Evolutionary conservation across 1,139 yeast genomes (phyloP).

Genomic region (Magnusiomyces clavatus): DNA sequence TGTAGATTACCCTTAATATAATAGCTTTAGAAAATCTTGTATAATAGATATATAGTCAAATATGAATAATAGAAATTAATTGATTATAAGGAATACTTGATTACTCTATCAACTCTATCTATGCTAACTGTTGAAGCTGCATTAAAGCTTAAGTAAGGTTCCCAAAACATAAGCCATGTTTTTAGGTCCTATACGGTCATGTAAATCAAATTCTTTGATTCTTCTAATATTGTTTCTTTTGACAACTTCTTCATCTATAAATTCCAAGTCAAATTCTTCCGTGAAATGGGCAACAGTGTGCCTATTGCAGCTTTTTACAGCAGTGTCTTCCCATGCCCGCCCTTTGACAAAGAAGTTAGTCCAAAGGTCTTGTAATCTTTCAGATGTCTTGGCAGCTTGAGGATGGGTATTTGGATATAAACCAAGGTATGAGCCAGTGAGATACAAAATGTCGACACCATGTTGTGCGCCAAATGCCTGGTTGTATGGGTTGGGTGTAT

Average conservation of each 20-base stretch:
- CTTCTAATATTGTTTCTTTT: neutral
- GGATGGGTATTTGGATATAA: neutral
- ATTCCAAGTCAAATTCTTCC: neutral
- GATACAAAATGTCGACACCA: slow-evolving; percentile 14
- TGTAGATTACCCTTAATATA: too few species aligned
- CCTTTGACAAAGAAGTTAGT: slow-evolving; percentile 7
- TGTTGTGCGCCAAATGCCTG: slow-evolving; percentile 7
- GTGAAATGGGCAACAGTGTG: neutral
- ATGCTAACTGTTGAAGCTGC: too few species aligned
- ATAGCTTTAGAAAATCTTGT: too few species aligned
- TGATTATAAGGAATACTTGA: too few species aligned
- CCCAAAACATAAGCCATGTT: too few species aligned
- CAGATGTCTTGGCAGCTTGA: neutral
- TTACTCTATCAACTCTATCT: too few species aligned
- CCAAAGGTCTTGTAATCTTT: slow-evolving; percentile 7
- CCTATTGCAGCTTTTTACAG: too few species aligned
- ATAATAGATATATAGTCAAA: too few species aligned
- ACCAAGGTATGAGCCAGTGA: slow-evolving; percentile 9
- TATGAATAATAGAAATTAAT: too few species aligned
- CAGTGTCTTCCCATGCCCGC: slow-evolving; percentile 3
- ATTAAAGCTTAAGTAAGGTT: too few species aligned
- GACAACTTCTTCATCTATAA: neutral
- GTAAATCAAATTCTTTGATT: too few species aligned
- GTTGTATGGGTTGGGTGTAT: slow-evolving; percentile 12
- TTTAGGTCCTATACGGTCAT: too few species aligned